Evolutionary conservation across 208 protist species (phyloP).

Genomic region (Trypanosoma mega): DNA sequence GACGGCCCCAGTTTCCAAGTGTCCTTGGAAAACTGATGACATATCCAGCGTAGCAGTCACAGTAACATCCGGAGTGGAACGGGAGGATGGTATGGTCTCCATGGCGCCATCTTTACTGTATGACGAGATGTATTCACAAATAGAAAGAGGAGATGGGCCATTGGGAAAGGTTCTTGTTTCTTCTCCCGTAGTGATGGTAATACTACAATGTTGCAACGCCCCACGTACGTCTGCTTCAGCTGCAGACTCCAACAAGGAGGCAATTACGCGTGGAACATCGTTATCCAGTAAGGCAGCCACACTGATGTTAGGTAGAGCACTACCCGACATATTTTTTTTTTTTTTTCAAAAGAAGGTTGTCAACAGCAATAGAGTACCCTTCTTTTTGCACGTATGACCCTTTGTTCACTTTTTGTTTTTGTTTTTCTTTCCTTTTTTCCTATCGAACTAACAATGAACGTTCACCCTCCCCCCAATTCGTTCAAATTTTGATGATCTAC

Average conservation of each 20-base stretch:
- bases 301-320: neutral
- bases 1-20: too few species aligned
- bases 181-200: neutral
- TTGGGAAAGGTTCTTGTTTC: too few species aligned
- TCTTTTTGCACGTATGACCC: neutral
- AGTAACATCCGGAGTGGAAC: too few species aligned
- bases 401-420: slow-evolving; percentile 5
- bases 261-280: slow-evolving; percentile 60
- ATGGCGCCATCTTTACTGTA: too few species aligned
- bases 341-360: neutral
- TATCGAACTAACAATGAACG: too few species aligned
- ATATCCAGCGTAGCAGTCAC: too few species aligned
- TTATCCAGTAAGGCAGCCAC: slow-evolving; percentile 33
- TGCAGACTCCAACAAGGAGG: slow-evolving; percentile 47
- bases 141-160: too few species aligned
- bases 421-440: slow-evolving; percentile 16
- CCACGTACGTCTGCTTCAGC: slow-evolving; percentile 50
- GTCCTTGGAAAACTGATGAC: too few species aligned
- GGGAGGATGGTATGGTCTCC: too few species aligned
- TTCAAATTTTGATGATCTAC: too few species aligned
- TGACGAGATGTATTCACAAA: too few species aligned
- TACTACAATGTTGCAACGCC: slow-evolving; percentile 27
- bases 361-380: slow-evolving; percentile 2
- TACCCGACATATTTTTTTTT: slow-evolving; percentile 1
- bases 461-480: too few species aligned